Base-by-base conservation (phyloP, 2,329 filamentous ascomycete species). In the Fusarium globosum region DNA sequence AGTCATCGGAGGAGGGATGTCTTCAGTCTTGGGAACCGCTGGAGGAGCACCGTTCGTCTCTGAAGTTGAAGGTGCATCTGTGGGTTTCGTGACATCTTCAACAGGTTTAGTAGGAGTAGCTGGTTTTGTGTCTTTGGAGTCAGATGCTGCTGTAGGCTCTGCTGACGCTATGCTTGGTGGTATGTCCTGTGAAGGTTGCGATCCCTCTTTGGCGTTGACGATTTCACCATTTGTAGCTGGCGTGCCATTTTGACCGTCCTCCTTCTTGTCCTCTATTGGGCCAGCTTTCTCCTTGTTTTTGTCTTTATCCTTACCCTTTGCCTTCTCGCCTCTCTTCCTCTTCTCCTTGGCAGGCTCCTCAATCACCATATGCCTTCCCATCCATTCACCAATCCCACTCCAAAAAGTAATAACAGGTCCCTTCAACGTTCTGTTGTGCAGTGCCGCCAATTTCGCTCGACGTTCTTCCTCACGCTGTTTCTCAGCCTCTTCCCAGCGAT, bases 401-500 rank as follows among this genome's bases (percentile, higher is more conserved):
- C 95, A 98, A 81, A 93, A 96, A 5, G 94, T 94, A 46, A 98
- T 91, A 16, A 98, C 94, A 0, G 96, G 94, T 0, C 96, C 96
- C 61, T 96, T 92, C 14, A 98, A 88, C 57, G 93, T 94, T 55
- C 95, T 90, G 80, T 95, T 94, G 78, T 97, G 93, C 76, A 98
- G 86, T 20, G 96, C 96, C 43, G 96, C 95, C 53, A 98, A 86
- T 83, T 93, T 96, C 45, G 91, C 93, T 72, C 91, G 89, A 69
- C 96, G 89, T 79, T 97, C 93, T 77, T 96, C 94, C 74, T 95
- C 93, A 66, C 96, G 91, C 80, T 93, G 91, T 83, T 94, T 95
- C 83, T 99, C 96, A 12, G 94, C 94, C 81, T 94, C 93, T 81
- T 98, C 95, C 95, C 96, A 98, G 63, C 94, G 89, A 79, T 96